Evolutionary conservation across 2,329 filamentous ascomycete species (phyloP).

Genomic region (Chrysosporium keratinophilum): DNA sequence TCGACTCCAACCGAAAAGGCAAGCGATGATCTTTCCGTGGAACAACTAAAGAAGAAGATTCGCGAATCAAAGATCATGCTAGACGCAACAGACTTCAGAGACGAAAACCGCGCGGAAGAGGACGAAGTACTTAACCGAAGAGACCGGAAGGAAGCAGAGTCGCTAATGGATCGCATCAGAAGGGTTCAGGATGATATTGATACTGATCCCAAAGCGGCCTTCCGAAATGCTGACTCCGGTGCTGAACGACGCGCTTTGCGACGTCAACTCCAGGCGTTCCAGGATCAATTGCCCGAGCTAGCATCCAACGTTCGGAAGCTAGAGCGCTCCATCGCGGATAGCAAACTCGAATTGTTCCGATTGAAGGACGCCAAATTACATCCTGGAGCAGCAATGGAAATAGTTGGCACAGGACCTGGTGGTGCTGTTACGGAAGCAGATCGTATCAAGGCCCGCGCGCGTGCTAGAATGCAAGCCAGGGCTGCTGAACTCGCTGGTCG

Average conservation of each 20-base stretch:
- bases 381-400: conserved; percentile 65
- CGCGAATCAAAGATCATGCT: conserved; percentile 87
- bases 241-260: conserved; percentile 78
- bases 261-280: conserved; percentile 77
- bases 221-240: conserved; percentile 66
- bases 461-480: conserved; percentile 97
- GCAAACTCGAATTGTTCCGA: conserved; percentile 83
- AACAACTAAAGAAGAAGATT: conserved; percentile 86
- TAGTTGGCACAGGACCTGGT: conserved; percentile 87
- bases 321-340: conserved; percentile 86
- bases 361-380: conserved; percentile 87
- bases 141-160: conserved; percentile 84
- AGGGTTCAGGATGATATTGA: conserved; percentile 93
- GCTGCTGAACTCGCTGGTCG: conserved; percentile 85
- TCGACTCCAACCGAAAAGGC: conserved; percentile 52
- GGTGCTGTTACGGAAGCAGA: conserved; percentile 87
- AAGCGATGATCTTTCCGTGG: conserved; percentile 71
- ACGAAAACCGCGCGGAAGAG: conserved; percentile 80
- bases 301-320: conserved; percentile 85
- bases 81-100: conserved; percentile 92
- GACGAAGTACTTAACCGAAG: conserved; percentile 84
- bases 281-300: conserved; percentile 81
- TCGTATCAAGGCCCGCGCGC: conserved; percentile 84
- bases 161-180: conserved; percentile 83
- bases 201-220: conserved; percentile 65